phyloP scores from a whole-genome alignment of 768 basidiomycete genomes.

The Suillus subalutaceus region DNA sequence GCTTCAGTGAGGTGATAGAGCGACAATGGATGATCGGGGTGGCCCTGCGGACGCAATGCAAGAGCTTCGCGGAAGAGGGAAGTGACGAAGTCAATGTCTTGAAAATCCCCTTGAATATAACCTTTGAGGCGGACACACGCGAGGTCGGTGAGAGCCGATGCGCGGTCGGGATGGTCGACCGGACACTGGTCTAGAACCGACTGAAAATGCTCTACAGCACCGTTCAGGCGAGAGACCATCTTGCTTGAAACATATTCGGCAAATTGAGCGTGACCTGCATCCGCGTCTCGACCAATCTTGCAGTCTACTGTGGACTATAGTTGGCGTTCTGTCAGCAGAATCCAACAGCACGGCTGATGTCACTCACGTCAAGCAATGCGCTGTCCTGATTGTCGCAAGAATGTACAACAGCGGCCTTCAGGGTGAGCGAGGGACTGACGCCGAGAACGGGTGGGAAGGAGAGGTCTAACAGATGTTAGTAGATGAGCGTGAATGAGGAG shows the following conservation, averaged over 20 bases:
- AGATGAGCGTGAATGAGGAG: too few relatives aligned
- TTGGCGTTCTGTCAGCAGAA: too few relatives aligned
- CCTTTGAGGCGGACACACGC: not conserved
- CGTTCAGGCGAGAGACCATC: not conserved
- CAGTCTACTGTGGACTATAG: too few relatives aligned
- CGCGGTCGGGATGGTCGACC: not conserved
- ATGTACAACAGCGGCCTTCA: too few relatives aligned
- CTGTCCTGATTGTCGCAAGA: too few relatives aligned
- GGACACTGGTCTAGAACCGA: not conserved
- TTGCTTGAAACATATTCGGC: slow-evolving; percentile 32
- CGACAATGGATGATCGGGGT: not conserved
- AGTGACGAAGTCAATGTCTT: not conserved
- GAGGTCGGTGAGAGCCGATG: not conserved
- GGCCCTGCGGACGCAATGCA: not conserved
- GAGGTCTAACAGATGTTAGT: too few relatives aligned
- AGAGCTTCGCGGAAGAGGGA: not conserved
- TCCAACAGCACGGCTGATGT: too few relatives aligned
- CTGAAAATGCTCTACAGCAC: not conserved
- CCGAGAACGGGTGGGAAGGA: too few relatives aligned
- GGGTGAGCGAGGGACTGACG: too few relatives aligned
- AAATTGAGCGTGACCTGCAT: too few relatives aligned
- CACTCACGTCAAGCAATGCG: too few relatives aligned
- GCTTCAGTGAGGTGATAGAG: not conserved
- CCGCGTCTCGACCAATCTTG: too few relatives aligned
- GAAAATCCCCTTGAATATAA: not conserved